phyloP scores from a whole-genome alignment of 192 early-diverging fungal genomes.

The Geranomyces variabilis region DNA sequence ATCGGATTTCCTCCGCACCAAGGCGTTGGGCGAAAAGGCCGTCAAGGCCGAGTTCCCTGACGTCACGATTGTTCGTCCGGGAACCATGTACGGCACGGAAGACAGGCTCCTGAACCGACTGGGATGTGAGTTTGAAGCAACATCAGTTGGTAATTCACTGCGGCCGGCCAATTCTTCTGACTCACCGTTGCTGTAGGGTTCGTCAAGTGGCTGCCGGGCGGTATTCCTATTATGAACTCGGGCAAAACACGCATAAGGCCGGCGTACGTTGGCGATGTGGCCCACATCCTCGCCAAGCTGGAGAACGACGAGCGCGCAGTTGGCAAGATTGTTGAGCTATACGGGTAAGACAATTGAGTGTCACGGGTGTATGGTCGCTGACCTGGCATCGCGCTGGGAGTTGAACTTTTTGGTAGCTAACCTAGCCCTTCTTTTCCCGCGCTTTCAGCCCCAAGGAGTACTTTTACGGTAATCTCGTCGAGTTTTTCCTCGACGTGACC shows the following conservation, averaged over 20 bases:
- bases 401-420: not conserved
- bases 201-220: slow-evolving; percentile 38
- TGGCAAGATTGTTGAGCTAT: slow-evolving; percentile 90
- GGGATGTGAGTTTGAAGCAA: slow-evolving; percentile 58
- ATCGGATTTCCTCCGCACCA: slow-evolving; percentile 80
- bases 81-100: slow-evolving; percentile 87
- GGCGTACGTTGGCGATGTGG: slow-evolving; percentile 84
- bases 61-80: slow-evolving; percentile 91
- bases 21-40: slow-evolving; percentile 90
- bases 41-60: slow-evolving; percentile 89
- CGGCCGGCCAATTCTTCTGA: not conserved
- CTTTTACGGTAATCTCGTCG: slow-evolving; percentile 69
- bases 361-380: not conserved
- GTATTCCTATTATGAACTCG: slow-evolving; percentile 67
- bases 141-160: slow-evolving; percentile 12
- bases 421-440: not conserved
- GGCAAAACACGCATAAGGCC: slow-evolving; percentile 72
- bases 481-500: slow-evolving; percentile 67
- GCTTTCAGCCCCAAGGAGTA: slow-evolving; percentile 69
- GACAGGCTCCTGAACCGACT: slow-evolving; percentile 92
- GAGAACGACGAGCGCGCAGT: slow-evolving; percentile 70
- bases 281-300: slow-evolving; percentile 77
- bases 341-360: slow-evolving; percentile 55
- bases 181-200: slow-evolving; percentile 32
- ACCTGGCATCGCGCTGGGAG: too few relatives aligned